phyloP scores from a whole-genome alignment of 495 filamentous ascomycete species.

The Trichoderma virens region DNA sequence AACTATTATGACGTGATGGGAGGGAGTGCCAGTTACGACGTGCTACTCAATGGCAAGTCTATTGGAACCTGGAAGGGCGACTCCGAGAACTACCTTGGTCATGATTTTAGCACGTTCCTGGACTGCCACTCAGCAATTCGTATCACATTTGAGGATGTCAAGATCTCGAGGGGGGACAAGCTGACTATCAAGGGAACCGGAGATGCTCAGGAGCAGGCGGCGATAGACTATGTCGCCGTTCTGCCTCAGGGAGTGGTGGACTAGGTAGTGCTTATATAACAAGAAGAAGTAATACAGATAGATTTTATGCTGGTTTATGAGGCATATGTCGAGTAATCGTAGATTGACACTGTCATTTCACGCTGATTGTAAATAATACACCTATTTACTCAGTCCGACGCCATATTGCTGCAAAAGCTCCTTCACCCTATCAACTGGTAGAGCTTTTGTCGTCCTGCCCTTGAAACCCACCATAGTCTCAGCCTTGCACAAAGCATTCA shows the following conservation, averaged over 20 bases:
- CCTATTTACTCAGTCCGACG: no score
- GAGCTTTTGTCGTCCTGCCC: no score
- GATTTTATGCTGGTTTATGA: neutral
- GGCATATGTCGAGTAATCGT: neutral
- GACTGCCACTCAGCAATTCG: conserved; percentile 59
- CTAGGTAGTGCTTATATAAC: conserved; percentile 19
- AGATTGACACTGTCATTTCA: no score
- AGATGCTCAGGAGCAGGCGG: conserved; percentile 53
- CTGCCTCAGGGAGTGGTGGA: conserved; percentile 54
- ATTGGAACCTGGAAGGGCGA: conserved; percentile 54
- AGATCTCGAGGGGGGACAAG: conserved; percentile 45
- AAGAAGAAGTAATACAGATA: neutral
- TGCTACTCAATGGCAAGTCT: conserved; percentile 43
- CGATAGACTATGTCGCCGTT: conserved; percentile 59
- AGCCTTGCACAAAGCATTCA: conserved; percentile 17
- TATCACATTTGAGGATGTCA: conserved; percentile 46
- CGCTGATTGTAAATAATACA: no score
- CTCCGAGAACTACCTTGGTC: conserved; percentile 46
- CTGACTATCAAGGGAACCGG: conserved; percentile 53
- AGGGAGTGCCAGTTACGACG: conserved; percentile 45
- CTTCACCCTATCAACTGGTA: no score
- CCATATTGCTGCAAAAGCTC: no score
- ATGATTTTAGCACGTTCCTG: conserved; percentile 46
- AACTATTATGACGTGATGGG: conserved; percentile 58
- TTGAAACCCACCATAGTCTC: neutral